Conservation (phyloP, 768 basidiomycete species). For the Agaricus bisporus region DNA sequence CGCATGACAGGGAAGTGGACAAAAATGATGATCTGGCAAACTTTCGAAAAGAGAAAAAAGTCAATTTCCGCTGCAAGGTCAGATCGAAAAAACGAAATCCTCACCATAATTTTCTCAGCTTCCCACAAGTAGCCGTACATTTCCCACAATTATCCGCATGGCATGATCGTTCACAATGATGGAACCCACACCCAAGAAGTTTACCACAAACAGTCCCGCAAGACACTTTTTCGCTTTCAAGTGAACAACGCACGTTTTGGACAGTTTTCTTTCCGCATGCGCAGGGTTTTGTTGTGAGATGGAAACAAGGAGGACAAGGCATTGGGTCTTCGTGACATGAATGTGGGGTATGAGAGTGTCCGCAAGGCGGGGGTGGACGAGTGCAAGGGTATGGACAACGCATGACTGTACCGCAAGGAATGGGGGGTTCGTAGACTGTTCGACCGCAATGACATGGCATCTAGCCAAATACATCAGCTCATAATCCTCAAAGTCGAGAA, state of each 20-base stretch:
- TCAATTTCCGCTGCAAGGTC: neutral
- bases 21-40: slow-evolving; percentile 68
- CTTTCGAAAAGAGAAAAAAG: slow-evolving; percentile 25
- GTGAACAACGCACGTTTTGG: slow-evolving; percentile 77
- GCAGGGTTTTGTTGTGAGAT: slow-evolving; percentile 72
- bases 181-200: slow-evolving; percentile 81
- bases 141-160: slow-evolving; percentile 78
- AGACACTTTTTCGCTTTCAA: slow-evolving; percentile 67
- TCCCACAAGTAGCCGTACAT: slow-evolving; percentile 78
- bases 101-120: slow-evolving; percentile 79
- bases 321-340: slow-evolving; percentile 70
- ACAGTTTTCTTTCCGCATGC: slow-evolving; percentile 86
- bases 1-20: slow-evolving; percentile 78
- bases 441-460: slow-evolving; percentile 78
- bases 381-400: slow-evolving; percentile 78
- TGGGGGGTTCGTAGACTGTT: slow-evolving; percentile 85
- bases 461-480: slow-evolving; percentile 24
- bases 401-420: slow-evolving; percentile 80
- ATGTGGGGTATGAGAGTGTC: slow-evolving; percentile 75
- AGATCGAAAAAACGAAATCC: slow-evolving; percentile 17
- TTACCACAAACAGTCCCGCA: slow-evolving; percentile 83
- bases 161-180: slow-evolving; percentile 78
- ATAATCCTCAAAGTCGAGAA: neutral
- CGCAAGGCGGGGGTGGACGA: slow-evolving; percentile 64
- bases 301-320: slow-evolving; percentile 83